phyloP scores from a whole-genome alignment of 345 rosid species.

The Gossypium raimondii region DNA sequence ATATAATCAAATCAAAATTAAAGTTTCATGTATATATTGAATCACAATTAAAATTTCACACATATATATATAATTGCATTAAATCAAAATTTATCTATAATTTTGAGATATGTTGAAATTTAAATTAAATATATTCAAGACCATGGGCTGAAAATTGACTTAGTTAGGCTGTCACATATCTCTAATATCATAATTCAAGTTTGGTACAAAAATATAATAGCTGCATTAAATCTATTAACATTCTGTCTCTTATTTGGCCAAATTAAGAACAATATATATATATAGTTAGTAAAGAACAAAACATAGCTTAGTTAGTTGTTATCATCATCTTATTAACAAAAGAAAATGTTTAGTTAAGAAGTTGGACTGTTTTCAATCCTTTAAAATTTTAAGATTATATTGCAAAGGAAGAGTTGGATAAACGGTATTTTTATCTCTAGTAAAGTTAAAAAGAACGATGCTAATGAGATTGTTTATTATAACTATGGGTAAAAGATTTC shows the following conservation, averaged over 20 bases:
- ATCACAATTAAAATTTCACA: too few species aligned
- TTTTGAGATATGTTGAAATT: too few species aligned
- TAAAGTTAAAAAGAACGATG: too few species aligned
- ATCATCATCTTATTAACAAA: background rate
- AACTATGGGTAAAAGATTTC: fast-evolving
- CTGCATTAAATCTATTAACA: background rate
- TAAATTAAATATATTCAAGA: too few species aligned
- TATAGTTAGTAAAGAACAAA: background rate
- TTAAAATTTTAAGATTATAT: too few species aligned
- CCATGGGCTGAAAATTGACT: too few species aligned
- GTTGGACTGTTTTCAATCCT: background rate
- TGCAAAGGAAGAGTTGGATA: too few species aligned
- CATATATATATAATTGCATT: too few species aligned
- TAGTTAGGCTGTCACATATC: background rate
- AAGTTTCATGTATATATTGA: too few species aligned
- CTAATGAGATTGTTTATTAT: too few species aligned
- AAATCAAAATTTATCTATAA: too few species aligned
- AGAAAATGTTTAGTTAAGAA: background rate
- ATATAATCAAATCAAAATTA: too few species aligned
- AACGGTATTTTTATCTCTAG: fast-evolving
- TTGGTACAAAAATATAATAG: background rate
- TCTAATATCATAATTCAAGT: background rate
- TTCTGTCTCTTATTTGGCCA: background rate
- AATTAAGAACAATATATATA: background rate
- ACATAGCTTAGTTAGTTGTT: background rate